A percentile compares a stretch with the other conserved stretches of the same genome.
Conservation (phyloP, 2,329 filamentous ascomycete genomes). For the Magnaporthiopsis incrustans region DNA sequence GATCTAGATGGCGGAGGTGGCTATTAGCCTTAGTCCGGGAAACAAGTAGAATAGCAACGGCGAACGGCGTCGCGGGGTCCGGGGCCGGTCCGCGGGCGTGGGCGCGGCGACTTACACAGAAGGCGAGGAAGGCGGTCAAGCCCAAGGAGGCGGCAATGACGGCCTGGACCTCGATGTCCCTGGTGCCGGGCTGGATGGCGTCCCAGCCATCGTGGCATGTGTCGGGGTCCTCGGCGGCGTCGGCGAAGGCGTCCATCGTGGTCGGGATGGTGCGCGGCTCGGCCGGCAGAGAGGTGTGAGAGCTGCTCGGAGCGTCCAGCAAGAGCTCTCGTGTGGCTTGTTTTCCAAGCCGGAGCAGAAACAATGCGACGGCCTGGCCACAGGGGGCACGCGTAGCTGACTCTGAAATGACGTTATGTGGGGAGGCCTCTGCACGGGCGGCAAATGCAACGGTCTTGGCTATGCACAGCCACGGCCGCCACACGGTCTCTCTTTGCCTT, state of each 20-base stretch:
- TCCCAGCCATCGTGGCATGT: conserved; percentile 17
- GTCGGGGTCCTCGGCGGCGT: conserved; percentile 14
- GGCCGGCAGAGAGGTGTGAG: background rate
- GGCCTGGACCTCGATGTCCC: conserved; percentile 55
- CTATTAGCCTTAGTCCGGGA: background rate
- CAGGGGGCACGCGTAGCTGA: background rate
- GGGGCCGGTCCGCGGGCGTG: no score
- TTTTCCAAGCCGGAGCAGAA: background rate
- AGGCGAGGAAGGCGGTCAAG: conserved; percentile 61
- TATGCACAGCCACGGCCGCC: background rate
- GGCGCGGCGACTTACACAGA: conserved; percentile 51
- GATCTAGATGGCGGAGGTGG: conserved; percentile 40
- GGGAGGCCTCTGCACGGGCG: background rate
- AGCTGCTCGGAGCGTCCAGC: background rate
- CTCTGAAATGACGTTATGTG: background rate
- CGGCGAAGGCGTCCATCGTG: conserved; percentile 16
- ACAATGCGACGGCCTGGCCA: background rate
- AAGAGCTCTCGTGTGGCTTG: conserved; percentile 2
- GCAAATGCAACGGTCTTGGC: background rate
- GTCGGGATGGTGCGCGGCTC: background rate
- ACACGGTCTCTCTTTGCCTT: background rate
- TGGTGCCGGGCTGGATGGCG: conserved; percentile 28
- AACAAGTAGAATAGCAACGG: no score
- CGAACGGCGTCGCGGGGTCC: no score
- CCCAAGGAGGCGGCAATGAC: conserved; percentile 65